phyloP scores from a whole-genome alignment of 306 rosid species.

The Senna siamea region DNA sequence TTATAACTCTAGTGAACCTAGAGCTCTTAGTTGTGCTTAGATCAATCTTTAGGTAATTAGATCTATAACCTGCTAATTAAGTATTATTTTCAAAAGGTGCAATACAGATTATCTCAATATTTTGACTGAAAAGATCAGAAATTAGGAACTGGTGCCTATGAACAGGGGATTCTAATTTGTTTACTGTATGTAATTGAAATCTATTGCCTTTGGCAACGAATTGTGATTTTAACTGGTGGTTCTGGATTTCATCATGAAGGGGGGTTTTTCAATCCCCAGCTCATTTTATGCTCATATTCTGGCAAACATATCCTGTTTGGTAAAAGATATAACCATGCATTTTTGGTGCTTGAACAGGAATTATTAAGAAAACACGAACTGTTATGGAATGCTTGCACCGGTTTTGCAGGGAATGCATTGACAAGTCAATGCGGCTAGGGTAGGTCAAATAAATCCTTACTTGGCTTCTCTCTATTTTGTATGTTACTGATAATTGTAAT shows the following conservation, averaged over 20 bases:
- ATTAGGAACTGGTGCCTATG: neutral
- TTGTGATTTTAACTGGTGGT: too few relatives aligned
- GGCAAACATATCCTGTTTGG: constrained; percentile 17
- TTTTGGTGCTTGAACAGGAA: constrained; percentile 56
- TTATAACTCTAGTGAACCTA: neutral
- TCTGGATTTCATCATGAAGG: neutral
- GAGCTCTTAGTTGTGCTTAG: constrained; percentile 3
- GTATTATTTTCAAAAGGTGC: neutral
- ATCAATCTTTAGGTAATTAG: neutral
- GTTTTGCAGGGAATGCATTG: constrained; percentile 90
- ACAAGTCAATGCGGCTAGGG: constrained; percentile 91
- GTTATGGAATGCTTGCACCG: constrained; percentile 94
- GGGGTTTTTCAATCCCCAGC: constrained; percentile 10
- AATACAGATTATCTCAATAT: constrained; percentile 15
- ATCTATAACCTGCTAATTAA: neutral
- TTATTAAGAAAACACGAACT: constrained; percentile 79
- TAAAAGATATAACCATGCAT: constrained; percentile 18
- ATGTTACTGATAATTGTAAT: too few relatives aligned
- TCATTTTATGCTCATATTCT: constrained; percentile 26
- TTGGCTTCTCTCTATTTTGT: too few relatives aligned
- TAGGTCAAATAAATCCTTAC: constrained; percentile 23
- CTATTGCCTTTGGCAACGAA: neutral
- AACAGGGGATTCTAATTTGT: neutral
- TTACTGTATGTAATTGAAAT: neutral
- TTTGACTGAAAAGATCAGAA: constrained; percentile 10